These are phyloP conservation scores for Rhododendron williamsianum DNA, from an alignment of 148 eudicot genomes.

Conservation along the genomic window DNA sequence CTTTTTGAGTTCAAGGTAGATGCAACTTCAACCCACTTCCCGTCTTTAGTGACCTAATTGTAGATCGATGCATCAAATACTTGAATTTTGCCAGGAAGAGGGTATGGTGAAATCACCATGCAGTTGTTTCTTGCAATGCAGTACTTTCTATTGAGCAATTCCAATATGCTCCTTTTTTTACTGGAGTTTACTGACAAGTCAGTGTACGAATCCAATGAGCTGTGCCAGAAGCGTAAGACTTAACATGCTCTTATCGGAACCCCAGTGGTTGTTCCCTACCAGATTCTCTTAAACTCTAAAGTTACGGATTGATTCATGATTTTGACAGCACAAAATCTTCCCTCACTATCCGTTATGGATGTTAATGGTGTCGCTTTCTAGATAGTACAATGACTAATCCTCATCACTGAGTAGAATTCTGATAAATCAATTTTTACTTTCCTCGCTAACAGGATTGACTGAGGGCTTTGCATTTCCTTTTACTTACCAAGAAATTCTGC, in stretches of 20 bases:
- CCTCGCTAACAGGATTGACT: not conserved
- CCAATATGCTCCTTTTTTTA: not conserved
- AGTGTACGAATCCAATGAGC: not conserved
- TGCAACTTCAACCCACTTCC: constrained; percentile 39
- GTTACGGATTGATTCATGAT: not conserved
- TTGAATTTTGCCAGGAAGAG: not conserved
- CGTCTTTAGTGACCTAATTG: constrained; percentile 35
- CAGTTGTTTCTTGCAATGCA: not conserved
- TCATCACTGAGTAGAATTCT: not conserved
- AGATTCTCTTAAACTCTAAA: not conserved
- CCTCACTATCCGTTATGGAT: not conserved
- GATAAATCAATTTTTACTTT: not conserved
- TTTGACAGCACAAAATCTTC: not conserved
- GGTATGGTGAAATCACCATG: not conserved
- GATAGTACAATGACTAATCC: not conserved
- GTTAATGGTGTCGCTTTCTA: not conserved
- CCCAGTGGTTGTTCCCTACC: not conserved
- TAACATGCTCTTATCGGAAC: not conserved
- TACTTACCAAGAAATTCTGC: not conserved
- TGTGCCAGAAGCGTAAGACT: not conserved
- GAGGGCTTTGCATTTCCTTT: not conserved
- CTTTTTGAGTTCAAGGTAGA: constrained; percentile 17
- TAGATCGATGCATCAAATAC: not conserved
- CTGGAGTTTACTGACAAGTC: not conserved
- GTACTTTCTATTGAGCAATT: not conserved